phyloP scores from a whole-genome alignment of 345 rosid genomes.

The Citrus maxima region DNA sequence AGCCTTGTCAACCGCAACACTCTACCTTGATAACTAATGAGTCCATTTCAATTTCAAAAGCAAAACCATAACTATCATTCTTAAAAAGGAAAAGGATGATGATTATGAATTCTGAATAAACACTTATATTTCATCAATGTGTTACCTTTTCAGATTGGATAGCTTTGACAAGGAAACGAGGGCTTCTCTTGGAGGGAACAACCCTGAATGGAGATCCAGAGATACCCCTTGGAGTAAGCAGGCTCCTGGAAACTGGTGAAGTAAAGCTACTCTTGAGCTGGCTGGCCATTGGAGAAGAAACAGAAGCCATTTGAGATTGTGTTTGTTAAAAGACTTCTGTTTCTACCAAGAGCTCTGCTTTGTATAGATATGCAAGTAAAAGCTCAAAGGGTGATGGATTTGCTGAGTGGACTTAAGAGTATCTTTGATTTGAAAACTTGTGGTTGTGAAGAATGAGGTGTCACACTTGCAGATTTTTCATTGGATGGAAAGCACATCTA shows the following conservation, averaged over 20 bases:
- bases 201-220: constrained; percentile 61
- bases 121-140: background rate
- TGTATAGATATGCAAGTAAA: background rate
- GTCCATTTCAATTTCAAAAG: too few relatives aligned
- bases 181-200: constrained; percentile 44
- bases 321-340: constrained; percentile 6
- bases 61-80: background rate
- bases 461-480: constrained; percentile 16
- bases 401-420: background rate
- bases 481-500: constrained; percentile 24
- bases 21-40: too few relatives aligned
- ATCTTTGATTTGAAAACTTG: constrained; percentile 24
- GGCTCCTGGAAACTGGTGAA: constrained; percentile 36
- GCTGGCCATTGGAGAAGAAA: constrained; percentile 88
- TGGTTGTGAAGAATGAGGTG: constrained; percentile 33
- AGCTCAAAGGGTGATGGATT: background rate
- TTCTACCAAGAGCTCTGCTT: background rate
- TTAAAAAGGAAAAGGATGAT: background rate
- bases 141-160: constrained; percentile 71
- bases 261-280: constrained; percentile 78
- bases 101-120: background rate
- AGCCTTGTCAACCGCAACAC: too few relatives aligned
- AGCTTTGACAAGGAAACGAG: constrained; percentile 70
- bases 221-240: constrained; percentile 57
- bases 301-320: constrained; percentile 38